Evolutionary conservation across 192 early-diverging fungal species (phyloP).

Genomic region (Chytriomyces sp.): DNA sequence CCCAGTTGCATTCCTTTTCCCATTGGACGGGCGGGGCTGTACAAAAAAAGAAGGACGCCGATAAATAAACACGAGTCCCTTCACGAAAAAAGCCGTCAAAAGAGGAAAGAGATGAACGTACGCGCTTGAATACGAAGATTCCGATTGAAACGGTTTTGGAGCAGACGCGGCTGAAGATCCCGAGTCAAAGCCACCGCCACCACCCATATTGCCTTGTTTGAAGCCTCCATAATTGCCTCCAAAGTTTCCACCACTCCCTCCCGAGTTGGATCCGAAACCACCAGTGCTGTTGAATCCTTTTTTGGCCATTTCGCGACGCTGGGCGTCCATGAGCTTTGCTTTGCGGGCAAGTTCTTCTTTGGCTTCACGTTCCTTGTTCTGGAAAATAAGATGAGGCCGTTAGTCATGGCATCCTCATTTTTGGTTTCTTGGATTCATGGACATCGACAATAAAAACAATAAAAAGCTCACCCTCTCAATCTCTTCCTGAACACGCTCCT

Average conservation of each 20-base stretch:
- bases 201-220: conserved; percentile 48
- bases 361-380: conserved; percentile 95
- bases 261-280: conserved; percentile 45
- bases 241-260: conserved; percentile 53
- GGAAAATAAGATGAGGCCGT: conserved; percentile 2
- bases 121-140: conserved; percentile 27
- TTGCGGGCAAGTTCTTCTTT: conserved; percentile 94
- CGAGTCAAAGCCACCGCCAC: conserved; percentile 47
- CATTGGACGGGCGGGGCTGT: conserved; percentile 27
- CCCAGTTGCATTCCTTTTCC: conserved; percentile 94
- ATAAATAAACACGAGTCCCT: background rate
- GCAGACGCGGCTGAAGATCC: conserved; percentile 37
- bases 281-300: conserved; percentile 56
- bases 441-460: background rate
- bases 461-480: conserved; percentile 71
- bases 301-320: conserved; percentile 73
- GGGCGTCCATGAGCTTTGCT: conserved; percentile 89
- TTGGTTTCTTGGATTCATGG: conserved; percentile 2
- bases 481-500: conserved; percentile 96
- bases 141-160: conserved; percentile 38
- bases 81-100: background rate
- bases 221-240: conserved; percentile 45
- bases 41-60: background rate
- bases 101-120: conserved; percentile 8
- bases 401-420: background rate